Conservation (phyloP, 441 rosid species). For the Jatropha podagrica region DNA sequence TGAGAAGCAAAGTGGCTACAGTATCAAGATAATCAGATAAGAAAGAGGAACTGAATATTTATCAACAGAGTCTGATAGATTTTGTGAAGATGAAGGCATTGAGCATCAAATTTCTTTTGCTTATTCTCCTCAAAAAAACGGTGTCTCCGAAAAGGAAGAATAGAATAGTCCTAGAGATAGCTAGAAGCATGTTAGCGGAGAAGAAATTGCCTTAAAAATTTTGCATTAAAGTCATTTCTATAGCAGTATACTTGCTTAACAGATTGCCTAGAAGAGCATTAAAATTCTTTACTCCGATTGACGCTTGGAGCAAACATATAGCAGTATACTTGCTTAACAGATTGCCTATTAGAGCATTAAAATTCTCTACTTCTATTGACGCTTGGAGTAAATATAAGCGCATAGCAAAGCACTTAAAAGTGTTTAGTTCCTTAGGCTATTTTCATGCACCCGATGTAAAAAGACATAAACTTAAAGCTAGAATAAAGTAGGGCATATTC, state of each 20-base stretch:
- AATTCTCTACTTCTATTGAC: not conserved
- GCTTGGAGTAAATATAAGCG: not conserved
- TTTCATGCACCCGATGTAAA: not conserved
- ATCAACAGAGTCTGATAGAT: too few relatives aligned
- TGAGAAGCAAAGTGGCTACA: too few relatives aligned
- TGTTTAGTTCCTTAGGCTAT: not conserved
- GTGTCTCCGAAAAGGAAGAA: not conserved
- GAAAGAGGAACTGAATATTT: too few relatives aligned
- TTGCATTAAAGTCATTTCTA: not conserved
- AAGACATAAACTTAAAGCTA: not conserved
- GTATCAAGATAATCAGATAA: too few relatives aligned
- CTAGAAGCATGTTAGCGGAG: not conserved
- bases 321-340: too few relatives aligned
- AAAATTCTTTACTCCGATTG: not conserved
- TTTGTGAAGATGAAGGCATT: too few relatives aligned
- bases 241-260: not conserved
- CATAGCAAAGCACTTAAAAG: not conserved
- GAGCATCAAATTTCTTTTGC: too few relatives aligned
- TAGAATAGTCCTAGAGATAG: too few relatives aligned
- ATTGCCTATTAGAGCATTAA: too few relatives aligned
- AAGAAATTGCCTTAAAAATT: not conserved
- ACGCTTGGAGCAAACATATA: too few relatives aligned
- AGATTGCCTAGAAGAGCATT: not conserved
- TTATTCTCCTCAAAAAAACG: not conserved
- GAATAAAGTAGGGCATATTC: not conserved